These are phyloP conservation scores for Litsea cubeba DNA, from an alignment of 164 flowering plant species.

Conservation along the genomic window DNA sequence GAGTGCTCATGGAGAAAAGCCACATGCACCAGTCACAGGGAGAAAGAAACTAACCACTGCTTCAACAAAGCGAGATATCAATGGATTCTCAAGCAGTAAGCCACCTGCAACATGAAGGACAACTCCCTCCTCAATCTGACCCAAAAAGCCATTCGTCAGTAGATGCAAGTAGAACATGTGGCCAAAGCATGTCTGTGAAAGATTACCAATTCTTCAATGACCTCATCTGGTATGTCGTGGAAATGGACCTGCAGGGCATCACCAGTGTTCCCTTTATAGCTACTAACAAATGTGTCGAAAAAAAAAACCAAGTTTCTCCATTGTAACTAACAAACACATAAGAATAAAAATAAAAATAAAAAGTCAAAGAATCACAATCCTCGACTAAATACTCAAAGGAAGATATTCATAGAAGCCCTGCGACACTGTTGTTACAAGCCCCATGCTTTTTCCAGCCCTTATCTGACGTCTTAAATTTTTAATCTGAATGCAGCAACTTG, in stretches of 20 bases:
- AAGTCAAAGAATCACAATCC: background rate
- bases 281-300: background rate
- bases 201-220: conserved; percentile 74
- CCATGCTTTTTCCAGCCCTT: background rate
- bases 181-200: background rate
- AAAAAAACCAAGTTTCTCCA: too few relatives aligned
- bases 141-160: background rate
- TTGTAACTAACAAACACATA: too few relatives aligned
- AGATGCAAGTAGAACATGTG: background rate
- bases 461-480: background rate
- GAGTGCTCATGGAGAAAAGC: background rate
- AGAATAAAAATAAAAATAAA: too few relatives aligned
- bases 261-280: background rate
- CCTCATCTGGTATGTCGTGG: conserved; percentile 80
- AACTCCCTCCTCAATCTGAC: conserved; percentile 69
- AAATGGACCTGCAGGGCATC: conserved; percentile 65
- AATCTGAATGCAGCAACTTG: background rate
- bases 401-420: background rate
- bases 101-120: conserved; percentile 84
- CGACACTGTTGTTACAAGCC: background rate
- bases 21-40: background rate
- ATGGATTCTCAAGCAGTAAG: conserved; percentile 78
- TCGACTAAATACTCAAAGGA: background rate
- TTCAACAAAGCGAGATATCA: conserved; percentile 62
- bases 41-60: conserved; percentile 57